These are phyloP conservation scores for Aureobasidium sp. DNA, from an alignment of 2,329 filamentous ascomycete genomes.

Conservation along the genomic window DNA sequence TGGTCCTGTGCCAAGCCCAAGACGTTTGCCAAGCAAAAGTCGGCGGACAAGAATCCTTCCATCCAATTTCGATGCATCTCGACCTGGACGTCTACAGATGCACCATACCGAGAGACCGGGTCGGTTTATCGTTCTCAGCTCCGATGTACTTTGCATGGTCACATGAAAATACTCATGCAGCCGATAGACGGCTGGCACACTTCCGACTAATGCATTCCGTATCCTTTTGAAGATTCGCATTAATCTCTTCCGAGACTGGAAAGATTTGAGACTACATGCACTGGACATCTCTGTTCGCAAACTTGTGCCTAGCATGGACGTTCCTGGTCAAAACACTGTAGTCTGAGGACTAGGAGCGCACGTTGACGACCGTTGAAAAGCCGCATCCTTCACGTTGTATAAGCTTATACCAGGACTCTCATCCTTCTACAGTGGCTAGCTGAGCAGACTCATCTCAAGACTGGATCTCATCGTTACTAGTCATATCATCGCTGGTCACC, in stretches of 20 bases:
- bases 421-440: neutral
- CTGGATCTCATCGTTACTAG: neutral
- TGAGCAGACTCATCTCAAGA: neutral
- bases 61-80: neutral
- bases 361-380: neutral
- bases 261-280: too few relatives aligned
- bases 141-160: too few relatives aligned
- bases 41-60: too few relatives aligned
- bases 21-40: neutral
- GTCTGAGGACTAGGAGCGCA: neutral
- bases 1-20: neutral
- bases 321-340: too few relatives aligned
- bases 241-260: too few relatives aligned
- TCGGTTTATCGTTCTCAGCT: too few relatives aligned
- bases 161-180: neutral
- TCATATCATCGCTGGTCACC: neutral
- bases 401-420: neutral
- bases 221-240: too few relatives aligned
- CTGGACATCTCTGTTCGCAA: too few relatives aligned
- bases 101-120: too few relatives aligned
- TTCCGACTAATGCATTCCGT: too few relatives aligned
- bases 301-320: too few relatives aligned
- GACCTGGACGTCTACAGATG: neutral
- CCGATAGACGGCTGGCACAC: neutral
- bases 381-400: neutral